phyloP scores from a whole-genome alignment of 306 rosid genomes.

The Arachis hypogaea region DNA sequence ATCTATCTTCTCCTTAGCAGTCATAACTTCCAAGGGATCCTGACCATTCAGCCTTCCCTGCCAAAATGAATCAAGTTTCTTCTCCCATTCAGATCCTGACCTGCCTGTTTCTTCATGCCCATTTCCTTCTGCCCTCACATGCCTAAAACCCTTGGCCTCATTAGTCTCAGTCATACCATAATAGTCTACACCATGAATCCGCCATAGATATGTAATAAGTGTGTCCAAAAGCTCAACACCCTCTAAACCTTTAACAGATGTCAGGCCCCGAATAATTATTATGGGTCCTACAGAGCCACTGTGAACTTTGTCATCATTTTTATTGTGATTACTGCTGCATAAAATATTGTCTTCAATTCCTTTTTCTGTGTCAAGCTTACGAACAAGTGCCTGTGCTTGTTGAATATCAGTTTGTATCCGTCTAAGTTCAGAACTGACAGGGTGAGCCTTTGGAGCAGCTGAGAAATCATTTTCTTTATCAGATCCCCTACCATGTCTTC shows the following conservation, averaged over 20 bases:
- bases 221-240: constrained; percentile 92
- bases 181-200: constrained; percentile 91
- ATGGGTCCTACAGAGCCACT: constrained; percentile 81
- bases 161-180: constrained; percentile 89
- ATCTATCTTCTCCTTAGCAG: constrained; percentile 96
- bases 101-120: constrained; percentile 52
- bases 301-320: constrained; percentile 68
- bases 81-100: constrained; percentile 87
- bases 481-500: constrained; percentile 73
- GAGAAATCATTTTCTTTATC: constrained; percentile 75
- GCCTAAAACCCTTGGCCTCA: constrained; percentile 89
- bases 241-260: constrained; percentile 95
- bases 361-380: constrained; percentile 87
- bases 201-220: constrained; percentile 92
- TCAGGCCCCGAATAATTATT: constrained; percentile 78
- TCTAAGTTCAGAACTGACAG: constrained; percentile 79
- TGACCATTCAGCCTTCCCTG: constrained; percentile 83
- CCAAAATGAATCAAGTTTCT: constrained; percentile 85
- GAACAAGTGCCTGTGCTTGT: constrained; percentile 83
- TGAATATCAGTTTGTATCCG: constrained; percentile 80
- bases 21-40: constrained; percentile 93
- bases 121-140: constrained; percentile 77
- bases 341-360: constrained; percentile 83
- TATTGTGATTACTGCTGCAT: constrained; percentile 67
- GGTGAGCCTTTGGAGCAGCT: constrained; percentile 88